Conservation (phyloP, 768 basidiomycete species). For the Rubroboletus satanas region DNA sequence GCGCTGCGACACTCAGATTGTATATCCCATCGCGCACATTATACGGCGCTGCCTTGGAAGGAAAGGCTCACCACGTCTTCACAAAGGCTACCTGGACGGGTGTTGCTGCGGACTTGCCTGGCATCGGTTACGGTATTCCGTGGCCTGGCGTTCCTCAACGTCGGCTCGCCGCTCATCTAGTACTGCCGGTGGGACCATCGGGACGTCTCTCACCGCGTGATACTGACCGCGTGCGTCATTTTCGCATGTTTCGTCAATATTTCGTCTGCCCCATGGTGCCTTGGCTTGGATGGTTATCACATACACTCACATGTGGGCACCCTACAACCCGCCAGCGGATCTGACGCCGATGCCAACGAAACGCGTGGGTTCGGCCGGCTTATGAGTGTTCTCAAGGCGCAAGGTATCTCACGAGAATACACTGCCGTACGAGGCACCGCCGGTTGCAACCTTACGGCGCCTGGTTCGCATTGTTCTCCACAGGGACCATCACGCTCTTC, state of each 20-base stretch:
- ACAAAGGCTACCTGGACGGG: constrained; percentile 46
- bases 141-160: constrained; percentile 58
- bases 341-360: constrained; percentile 12
- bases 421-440: constrained; percentile 37
- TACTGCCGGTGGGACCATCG: constrained; percentile 41
- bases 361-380: constrained; percentile 37
- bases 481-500: constrained; percentile 54
- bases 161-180: constrained; percentile 42
- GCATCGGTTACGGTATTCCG: constrained; percentile 51
- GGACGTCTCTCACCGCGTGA: neutral
- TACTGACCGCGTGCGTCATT: constrained; percentile 10
- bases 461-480: constrained; percentile 55
- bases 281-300: constrained; percentile 45
- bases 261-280: constrained; percentile 34
- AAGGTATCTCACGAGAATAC: constrained; percentile 43
- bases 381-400: constrained; percentile 43
- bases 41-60: constrained; percentile 50
- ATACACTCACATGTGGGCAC: constrained; percentile 55
- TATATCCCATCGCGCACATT: constrained; percentile 53
- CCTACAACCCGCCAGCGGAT: neutral
- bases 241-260: constrained; percentile 40
- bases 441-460: constrained; percentile 48
- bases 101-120: constrained; percentile 37
- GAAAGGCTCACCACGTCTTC: constrained; percentile 46
- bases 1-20: constrained; percentile 56